Conservation (phyloP, 805 yeast species). For the Millerozyma acaciae region DNA sequence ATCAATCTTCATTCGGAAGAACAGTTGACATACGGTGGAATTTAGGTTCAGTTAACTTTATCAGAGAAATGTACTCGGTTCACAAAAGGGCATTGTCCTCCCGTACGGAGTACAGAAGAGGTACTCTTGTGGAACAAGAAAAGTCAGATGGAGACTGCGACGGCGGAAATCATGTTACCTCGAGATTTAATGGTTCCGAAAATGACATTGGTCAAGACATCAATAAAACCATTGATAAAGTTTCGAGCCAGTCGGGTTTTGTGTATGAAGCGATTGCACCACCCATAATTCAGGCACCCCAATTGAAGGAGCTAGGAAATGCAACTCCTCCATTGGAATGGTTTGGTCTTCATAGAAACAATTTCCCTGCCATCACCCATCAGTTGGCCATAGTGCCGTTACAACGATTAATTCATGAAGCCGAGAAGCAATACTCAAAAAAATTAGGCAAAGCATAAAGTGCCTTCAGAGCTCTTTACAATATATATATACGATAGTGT, state of each 20-base stretch:
- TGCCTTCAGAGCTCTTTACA: no score
- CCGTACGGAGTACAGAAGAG: constrained; percentile 39
- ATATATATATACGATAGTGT: no score
- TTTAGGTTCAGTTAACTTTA: constrained; percentile 83
- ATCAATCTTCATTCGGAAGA: constrained; percentile 76
- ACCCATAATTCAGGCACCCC: constrained; percentile 86
- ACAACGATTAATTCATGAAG: constrained; percentile 69
- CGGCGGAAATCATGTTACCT: constrained; percentile 5
- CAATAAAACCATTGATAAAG: constrained; percentile 34
- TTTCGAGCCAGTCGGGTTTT: constrained; percentile 39
- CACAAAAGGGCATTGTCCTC: constrained; percentile 72
- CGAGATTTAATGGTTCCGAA: constrained; percentile 12
- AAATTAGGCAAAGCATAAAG: constrained; percentile 42
- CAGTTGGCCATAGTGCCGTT: constrained; percentile 70
- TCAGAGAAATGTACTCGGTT: constrained; percentile 87
- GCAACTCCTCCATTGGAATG: constrained; percentile 98
- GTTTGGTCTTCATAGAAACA: constrained; percentile 89
- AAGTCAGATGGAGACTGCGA: constrained; percentile 12
- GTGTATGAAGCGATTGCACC: constrained; percentile 62
- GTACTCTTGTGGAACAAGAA: not conserved
- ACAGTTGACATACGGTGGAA: constrained; percentile 93
- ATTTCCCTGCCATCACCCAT: constrained; percentile 84
- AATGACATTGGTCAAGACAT: constrained; percentile 34
- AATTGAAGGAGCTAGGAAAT: constrained; percentile 84
- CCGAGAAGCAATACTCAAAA: constrained; percentile 51